A percentile compares a stretch with the other conserved stretches of the same genome.
Conservation (phyloP, 2,329 filamentous ascomycete species). For the Aquanectria penicillioides region DNA sequence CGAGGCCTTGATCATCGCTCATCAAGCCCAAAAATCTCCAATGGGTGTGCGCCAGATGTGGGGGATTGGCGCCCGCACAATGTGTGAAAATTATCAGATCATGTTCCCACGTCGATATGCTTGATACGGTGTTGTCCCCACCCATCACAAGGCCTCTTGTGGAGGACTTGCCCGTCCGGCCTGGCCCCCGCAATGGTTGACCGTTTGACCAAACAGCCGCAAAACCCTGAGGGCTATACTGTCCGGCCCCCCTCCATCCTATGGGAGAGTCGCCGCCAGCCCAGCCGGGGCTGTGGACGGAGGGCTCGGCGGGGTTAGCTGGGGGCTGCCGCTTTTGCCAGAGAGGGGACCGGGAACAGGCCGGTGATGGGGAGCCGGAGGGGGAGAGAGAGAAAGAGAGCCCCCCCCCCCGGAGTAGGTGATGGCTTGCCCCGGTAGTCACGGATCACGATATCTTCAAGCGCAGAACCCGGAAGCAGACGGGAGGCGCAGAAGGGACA, state of each 20-base stretch:
- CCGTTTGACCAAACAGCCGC: not conserved
- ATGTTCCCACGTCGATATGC: slow-evolving; percentile 12
- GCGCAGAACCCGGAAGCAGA: slow-evolving; percentile 1
- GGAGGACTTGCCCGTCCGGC: not conserved
- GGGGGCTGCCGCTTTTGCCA: slow-evolving; percentile 19
- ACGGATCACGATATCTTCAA: not conserved
- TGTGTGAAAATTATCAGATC: slow-evolving; percentile 22
- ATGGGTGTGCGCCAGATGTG: not conserved
- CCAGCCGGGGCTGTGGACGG: not conserved
- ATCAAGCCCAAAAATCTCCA: not conserved
- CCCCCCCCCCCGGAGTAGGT: not conserved
- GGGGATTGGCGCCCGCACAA: slow-evolving; percentile 2
- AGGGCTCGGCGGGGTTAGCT: slow-evolving; percentile 5
- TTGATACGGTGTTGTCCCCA: not conserved
- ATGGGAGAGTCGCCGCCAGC: not conserved
- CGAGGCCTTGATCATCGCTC: slow-evolving; percentile 4
- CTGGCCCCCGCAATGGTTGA: slow-evolving; percentile 18
- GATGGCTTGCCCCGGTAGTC: not conserved
- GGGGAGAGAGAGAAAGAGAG: not conserved
- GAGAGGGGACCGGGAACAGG: slow-evolving; percentile 21
- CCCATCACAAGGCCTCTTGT: slow-evolving; percentile 16
- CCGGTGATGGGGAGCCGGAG: slow-evolving; percentile 6
- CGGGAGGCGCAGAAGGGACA: not conserved
- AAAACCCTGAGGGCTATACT: not conserved
- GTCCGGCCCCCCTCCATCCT: no score